Base-by-base conservation (phyloP, 495 filamentous ascomycete genomes). In the Cairneyella variabilis region DNA sequence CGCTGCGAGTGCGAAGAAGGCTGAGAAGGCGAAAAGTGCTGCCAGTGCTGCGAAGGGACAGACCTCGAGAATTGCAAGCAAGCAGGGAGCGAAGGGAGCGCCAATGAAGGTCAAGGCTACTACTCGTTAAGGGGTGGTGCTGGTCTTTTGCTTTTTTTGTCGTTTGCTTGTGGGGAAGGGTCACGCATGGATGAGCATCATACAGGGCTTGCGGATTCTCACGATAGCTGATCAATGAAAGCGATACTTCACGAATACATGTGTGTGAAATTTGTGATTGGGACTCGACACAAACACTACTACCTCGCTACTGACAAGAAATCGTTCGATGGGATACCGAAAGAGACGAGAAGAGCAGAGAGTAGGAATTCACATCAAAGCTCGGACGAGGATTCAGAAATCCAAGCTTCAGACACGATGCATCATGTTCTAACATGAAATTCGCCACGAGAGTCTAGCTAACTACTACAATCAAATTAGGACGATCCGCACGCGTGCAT, bases 1-100 rank as follows among this genome's bases (percentile, higher is more conserved):
- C 53, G 79, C 83, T 45, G 83, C 86, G 74, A 86, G 80, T 72
- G 84, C 84, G 73, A 99, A 99, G 90, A 97, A 97, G 89, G 84
- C 86, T 38, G 95, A 97, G 77, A 99, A 99, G 90, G 93, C 93
- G 60, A 99, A 97, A 89, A 79, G 59, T 64, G 93, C 91, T 57
- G 83, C 85, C 54, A 59, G 65, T 39, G 80, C 82, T 44, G 78
- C 84, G 67, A 85, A 86, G 76, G 91, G 90, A 60, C 79, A 89
- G 76, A 76, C 78, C 55, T 74, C 79, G 67, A 79, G 85, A 69
- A 88, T 96, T 72, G 79, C 83, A 71, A 88, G 89, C 79, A 99
- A 99, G 87, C 90, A 95, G 83, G 90, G 90, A 61, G 89, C 90
- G 27, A 95, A 93, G 83, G 93, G 95, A 63, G 83, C 91, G 64